Conservation (phyloP, 345 rosid species). For the Camelina neglecta region DNA sequence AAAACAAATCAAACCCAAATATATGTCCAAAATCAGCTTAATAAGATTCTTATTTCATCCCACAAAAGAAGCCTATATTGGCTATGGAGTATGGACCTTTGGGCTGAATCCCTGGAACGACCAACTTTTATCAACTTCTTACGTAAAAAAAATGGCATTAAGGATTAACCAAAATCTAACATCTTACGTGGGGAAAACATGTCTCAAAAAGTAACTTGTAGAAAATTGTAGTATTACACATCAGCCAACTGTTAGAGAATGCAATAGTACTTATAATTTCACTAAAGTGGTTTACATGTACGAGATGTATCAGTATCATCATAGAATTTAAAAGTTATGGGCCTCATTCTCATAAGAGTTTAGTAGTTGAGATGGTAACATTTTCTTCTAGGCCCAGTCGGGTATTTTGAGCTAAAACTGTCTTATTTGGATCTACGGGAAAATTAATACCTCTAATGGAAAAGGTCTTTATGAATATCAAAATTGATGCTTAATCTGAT, state of each 20-base stretch:
- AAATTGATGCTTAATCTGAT: neutral
- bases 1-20: slow-evolving; percentile 4
- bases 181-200: no score
- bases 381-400: neutral
- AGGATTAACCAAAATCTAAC: no score
- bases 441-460: neutral
- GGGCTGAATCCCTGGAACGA: neutral
- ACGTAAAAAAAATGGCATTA: neutral
- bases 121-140: neutral
- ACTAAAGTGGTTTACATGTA: neutral
- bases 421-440: neutral
- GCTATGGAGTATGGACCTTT: neutral
- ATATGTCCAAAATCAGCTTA: neutral
- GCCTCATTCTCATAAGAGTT: neutral
- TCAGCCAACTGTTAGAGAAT: neutral
- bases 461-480: neutral
- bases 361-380: neutral
- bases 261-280: neutral
- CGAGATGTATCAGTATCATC: neutral
- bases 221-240: no score
- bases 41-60: neutral
- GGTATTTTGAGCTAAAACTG: neutral
- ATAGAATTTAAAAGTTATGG: neutral
- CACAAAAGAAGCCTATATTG: slow-evolving; percentile 13
- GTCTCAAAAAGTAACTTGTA: no score